Evolutionary conservation across 1,284 basidiomycete genomes (phyloP).

Genomic region (Earliella scabrosa): DNA sequence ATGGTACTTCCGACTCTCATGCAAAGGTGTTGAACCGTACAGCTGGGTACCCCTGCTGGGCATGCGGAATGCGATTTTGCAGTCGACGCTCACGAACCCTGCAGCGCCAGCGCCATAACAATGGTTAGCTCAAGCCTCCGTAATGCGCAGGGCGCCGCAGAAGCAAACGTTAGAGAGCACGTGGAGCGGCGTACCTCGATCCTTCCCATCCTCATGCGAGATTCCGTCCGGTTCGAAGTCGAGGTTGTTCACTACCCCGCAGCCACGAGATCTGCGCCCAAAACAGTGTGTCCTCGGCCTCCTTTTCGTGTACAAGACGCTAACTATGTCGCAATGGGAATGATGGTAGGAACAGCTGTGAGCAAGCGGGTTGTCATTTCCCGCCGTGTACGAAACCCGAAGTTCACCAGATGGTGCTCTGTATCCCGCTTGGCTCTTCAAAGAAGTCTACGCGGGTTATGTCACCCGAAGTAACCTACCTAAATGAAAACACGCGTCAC

Average conservation of each 20-base stretch:
- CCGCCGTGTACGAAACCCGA: too few relatives aligned
- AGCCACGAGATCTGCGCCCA: constrained; percentile 2
- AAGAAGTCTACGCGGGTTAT: too few relatives aligned
- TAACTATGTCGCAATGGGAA: not conserved
- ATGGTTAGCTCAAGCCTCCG: constrained; percentile 1
- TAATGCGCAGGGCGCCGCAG: not conserved
- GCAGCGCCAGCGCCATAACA: not conserved
- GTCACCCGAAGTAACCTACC: too few relatives aligned
- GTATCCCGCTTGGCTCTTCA: too few relatives aligned
- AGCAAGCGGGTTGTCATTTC: too few relatives aligned
- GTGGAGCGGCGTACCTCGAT: constrained; percentile 16
- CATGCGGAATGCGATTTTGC: not conserved
- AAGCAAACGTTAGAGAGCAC: not conserved
- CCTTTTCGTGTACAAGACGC: not conserved
- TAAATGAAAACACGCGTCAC: too few relatives aligned
- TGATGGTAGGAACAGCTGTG: too few relatives aligned
- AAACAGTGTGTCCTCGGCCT: not conserved
- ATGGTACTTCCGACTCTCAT: constrained; percentile 4
- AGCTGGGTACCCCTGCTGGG: not conserved
- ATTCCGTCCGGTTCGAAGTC: constrained; percentile 5
- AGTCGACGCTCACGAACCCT: not conserved
- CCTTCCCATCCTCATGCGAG: constrained; percentile 16
- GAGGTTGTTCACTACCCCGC: not conserved
- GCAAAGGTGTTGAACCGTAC: not conserved
- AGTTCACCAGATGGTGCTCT: too few relatives aligned